These are phyloP conservation scores for Candida ortonii DNA, from an alignment of 805 yeast genomes.

Conservation along the genomic window DNA sequence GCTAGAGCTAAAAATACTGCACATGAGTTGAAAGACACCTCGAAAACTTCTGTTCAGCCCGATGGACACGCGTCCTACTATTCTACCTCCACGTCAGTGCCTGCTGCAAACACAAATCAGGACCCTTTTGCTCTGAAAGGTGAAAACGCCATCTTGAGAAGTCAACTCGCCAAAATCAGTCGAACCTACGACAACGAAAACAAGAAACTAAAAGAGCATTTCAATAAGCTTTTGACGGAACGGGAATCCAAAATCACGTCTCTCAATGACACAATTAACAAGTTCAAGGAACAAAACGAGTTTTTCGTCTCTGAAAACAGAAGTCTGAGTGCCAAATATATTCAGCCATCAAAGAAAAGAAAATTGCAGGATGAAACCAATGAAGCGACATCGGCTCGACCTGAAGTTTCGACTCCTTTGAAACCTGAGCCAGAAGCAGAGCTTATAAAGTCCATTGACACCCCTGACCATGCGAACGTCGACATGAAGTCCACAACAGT, in stretches of 20 bases:
- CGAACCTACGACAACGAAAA: constrained; percentile 36
- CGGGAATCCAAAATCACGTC: constrained; percentile 24
- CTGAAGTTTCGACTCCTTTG: not conserved
- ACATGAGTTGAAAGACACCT: too few species aligned
- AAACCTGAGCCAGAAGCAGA: constrained; percentile 1
- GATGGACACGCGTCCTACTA: too few species aligned
- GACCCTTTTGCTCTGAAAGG: constrained; percentile 49
- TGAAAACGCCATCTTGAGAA: constrained; percentile 74
- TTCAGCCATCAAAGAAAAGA: constrained; percentile 27
- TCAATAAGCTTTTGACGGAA: constrained; percentile 18
- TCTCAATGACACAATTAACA: constrained; percentile 36
- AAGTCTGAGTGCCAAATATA: constrained; percentile 26
- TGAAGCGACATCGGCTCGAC: constrained; percentile 2
- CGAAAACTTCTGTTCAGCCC: too few species aligned
- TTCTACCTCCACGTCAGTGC: too few species aligned
- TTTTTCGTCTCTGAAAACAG: constrained; percentile 50
- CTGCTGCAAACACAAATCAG: constrained; percentile 2
- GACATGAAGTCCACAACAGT: constrained; percentile 14
- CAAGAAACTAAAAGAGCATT: constrained; percentile 35
- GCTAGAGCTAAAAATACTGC: too few species aligned
- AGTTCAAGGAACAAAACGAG: constrained; percentile 52
- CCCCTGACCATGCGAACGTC: not conserved
- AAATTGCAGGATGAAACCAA: constrained; percentile 18
- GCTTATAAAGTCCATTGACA: constrained; percentile 1
- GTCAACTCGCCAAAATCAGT: constrained; percentile 52